These are phyloP conservation scores for Coemansia sp. DNA, from an alignment of 192 early-diverging fungal species.

Conservation along the genomic window DNA sequence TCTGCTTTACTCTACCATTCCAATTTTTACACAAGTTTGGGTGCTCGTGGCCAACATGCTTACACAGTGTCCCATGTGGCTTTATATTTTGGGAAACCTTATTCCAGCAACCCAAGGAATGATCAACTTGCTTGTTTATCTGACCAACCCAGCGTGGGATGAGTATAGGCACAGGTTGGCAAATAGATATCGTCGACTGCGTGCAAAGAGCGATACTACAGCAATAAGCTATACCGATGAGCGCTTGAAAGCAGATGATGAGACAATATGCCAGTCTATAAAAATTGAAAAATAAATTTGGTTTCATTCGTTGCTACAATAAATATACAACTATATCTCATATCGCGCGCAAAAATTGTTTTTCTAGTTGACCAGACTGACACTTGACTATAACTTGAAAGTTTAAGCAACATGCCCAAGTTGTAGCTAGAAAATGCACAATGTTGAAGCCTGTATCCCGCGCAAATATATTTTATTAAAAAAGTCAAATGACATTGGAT, in stretches of 20 bases:
- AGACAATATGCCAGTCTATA: slow-evolving; percentile 3
- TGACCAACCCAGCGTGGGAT: slow-evolving; percentile 28
- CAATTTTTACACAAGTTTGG: slow-evolving; percentile 43
- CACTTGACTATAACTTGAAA: too few species aligned
- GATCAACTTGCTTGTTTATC: slow-evolving; percentile 36
- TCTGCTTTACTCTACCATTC: slow-evolving; percentile 23
- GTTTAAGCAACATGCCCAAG: too few species aligned
- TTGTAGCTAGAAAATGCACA: too few species aligned
- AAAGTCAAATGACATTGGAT: too few species aligned
- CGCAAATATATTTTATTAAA: too few species aligned
- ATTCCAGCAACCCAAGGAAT: slow-evolving; percentile 41
- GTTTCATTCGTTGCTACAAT: too few species aligned
- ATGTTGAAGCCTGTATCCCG: too few species aligned
- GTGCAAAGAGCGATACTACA: neutral
- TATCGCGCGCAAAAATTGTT: too few species aligned
- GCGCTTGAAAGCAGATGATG: neutral
- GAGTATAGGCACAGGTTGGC: neutral
- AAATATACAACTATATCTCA: too few species aligned
- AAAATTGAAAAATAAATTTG: neutral
- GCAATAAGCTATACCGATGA: neutral
- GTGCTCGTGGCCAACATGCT: slow-evolving; percentile 38
- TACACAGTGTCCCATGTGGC: slow-evolving; percentile 32
- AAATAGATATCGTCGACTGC: neutral
- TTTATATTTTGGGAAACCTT: slow-evolving; percentile 47
- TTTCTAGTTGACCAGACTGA: too few species aligned